Evolutionary conservation across 352 stramenopile species (phyloP), one percentile per base, ranked within the genome.

Genomic region (Globisporangium parvum): DNA sequence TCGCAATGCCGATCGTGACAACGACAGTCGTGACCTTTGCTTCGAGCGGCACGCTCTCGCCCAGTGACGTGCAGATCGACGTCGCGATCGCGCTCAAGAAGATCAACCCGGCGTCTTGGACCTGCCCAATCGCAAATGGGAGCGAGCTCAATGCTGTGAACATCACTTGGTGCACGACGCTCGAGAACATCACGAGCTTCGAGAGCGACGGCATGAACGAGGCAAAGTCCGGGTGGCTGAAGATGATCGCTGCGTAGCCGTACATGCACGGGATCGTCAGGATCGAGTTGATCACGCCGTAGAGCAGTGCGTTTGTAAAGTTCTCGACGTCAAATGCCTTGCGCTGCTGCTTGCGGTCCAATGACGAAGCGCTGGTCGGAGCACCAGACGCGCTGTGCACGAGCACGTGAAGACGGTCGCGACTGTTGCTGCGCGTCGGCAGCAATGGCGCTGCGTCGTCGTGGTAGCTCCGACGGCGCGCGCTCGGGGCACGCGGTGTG

Each of bases 41-140:
- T 42, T 90, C 78, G 6, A 87, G 44, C n/a, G 76, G 46, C 0
- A 77, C 76, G 5, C 84, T 55, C 15, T 82, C 74, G 21, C 89
- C 73, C 18, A 98, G 65, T 70, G 62, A 80, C 42, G 66, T 85
- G 73, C 66, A 97, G 50, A 92, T 91, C 67, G 80, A 98, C 68
- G 70, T 86, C 0, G 96, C 93, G 55, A 99, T 99, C 49, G 81
- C 79, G 47, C 75, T 93, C 20, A 99, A 74, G 71, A 99, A 99
- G 63, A 99, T 99, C 2, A 99, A 82, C 0, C 97, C 97, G 5
- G 96, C 96, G 66, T 99, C 96, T 69, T 99, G 97, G 1, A 99
- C 96, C 63, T 98, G 96, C 15, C 96, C 97, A 37, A 99, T 97
- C 10, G 97, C 95, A 72, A 99, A 99, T 0, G 91, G 89, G 39